These are phyloP conservation scores for Capsicum pubescens DNA, from an alignment of 257 asterid genomes.

Conservation along the genomic window DNA sequence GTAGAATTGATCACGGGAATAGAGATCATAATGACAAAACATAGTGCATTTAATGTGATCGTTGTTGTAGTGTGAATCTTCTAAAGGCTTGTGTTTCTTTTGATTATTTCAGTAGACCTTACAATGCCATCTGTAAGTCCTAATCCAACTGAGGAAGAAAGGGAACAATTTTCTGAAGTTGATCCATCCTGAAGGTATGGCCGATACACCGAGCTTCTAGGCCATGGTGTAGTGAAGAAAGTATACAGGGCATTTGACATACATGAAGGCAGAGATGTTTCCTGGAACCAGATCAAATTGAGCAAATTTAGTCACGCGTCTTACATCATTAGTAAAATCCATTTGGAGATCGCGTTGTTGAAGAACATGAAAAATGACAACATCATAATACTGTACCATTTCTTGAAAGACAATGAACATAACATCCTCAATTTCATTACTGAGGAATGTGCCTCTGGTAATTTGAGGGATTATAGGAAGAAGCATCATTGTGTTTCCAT, in stretches of 20 bases:
- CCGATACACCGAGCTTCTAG: conserved; percentile 26
- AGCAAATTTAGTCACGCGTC: conserved; percentile 25
- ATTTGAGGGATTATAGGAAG: conserved; percentile 44
- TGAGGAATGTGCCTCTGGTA: conserved; percentile 39
- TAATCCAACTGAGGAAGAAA: conserved; percentile 21
- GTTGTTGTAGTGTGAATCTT: too few species aligned
- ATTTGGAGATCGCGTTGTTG: conserved; percentile 24
- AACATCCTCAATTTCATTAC: conserved; percentile 39
- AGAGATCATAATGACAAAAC: too few species aligned
- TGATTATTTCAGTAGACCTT: background rate
- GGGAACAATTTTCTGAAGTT: conserved; percentile 29
- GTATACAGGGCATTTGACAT: conserved; percentile 32
- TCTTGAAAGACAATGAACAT: conserved; percentile 26
- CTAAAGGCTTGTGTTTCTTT: background rate
- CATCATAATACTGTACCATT: conserved; percentile 31
- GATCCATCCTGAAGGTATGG: conserved; percentile 35
- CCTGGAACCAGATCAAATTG: conserved; percentile 35
- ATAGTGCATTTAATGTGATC: too few species aligned
- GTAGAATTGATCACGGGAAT: too few species aligned
- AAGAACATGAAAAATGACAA: conserved; percentile 29
- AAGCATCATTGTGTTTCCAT: conserved; percentile 43
- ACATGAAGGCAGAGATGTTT: conserved; percentile 34
- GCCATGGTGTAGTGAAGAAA: conserved; percentile 33
- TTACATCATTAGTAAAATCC: conserved; percentile 1
- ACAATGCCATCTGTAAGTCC: conserved; percentile 6